These are phyloP conservation scores for Lentinula raphanica DNA, from an alignment of 768 basidiomycete genomes.

Conservation along the genomic window DNA sequence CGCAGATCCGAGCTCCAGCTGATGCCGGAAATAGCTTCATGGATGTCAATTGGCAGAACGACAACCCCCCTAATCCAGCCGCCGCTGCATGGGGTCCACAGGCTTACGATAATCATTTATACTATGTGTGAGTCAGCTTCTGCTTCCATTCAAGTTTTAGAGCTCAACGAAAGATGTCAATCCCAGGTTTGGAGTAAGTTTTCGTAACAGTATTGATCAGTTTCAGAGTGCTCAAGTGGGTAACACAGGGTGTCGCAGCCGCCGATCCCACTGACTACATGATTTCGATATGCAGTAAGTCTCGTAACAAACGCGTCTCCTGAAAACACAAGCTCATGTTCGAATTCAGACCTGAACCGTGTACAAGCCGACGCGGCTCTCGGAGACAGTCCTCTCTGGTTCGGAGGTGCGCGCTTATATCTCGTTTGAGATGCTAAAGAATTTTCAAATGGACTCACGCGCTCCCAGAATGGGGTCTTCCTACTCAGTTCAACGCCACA, in stretches of 20 bases:
- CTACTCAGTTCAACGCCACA: slow-evolving; percentile 60
- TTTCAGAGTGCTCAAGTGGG: slow-evolving; percentile 2
- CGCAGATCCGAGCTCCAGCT: neutral
- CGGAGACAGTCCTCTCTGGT: slow-evolving; percentile 45
- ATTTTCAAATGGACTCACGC: neutral
- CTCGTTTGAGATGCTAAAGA: neutral
- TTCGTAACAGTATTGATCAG: slow-evolving; percentile 3
- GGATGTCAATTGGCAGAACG: slow-evolving; percentile 75
- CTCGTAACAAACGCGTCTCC: neutral
- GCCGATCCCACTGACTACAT: slow-evolving; percentile 62
- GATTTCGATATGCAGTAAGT: slow-evolving; percentile 63
- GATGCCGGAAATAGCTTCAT: slow-evolving; percentile 51
- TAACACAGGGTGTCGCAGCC: slow-evolving; percentile 62
- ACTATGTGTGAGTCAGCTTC: slow-evolving; percentile 51
- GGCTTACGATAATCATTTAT: slow-evolving; percentile 74
- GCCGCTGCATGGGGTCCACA: slow-evolving; percentile 66
- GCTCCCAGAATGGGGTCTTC: slow-evolving; percentile 25
- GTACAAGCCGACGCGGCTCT: slow-evolving; percentile 42
- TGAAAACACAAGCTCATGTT: neutral
- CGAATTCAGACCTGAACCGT: slow-evolving; percentile 49
- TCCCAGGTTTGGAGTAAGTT: slow-evolving; percentile 52
- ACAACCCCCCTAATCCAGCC: slow-evolving; percentile 67
- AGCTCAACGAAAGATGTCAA: slow-evolving; percentile 6
- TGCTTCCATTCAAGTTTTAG: neutral
- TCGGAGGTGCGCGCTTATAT: slow-evolving; percentile 26